Conservation (phyloP, 345 rosid species). For the Gossypium australe region DNA sequence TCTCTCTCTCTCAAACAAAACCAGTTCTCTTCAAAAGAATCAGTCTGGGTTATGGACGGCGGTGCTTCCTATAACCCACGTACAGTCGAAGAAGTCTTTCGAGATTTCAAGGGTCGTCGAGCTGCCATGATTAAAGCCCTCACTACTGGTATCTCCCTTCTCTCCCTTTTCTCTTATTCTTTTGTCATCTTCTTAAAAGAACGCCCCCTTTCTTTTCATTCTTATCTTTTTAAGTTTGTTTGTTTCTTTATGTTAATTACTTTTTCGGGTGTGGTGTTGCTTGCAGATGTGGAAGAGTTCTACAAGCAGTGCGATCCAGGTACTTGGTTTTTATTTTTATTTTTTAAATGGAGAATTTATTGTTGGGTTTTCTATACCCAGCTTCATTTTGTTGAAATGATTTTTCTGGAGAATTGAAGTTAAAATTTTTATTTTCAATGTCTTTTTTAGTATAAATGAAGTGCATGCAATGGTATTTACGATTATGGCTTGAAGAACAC, state of each 20-base stretch:
- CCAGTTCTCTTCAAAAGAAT: neutral
- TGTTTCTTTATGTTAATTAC: neutral
- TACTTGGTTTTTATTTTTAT: constrained; percentile 19
- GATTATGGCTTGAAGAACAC: neutral
- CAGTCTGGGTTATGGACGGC: constrained; percentile 36
- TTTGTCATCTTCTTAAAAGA: neutral
- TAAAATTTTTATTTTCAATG: neutral
- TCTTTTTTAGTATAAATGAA: neutral
- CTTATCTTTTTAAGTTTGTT: neutral
- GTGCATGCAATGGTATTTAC: neutral
- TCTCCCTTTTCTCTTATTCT: neutral
- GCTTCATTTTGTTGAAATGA: neutral
- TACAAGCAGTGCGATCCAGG: constrained; percentile 75
- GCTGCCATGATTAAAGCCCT: constrained; percentile 69
- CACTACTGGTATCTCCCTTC: constrained; percentile 32
- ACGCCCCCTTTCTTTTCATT: neutral
- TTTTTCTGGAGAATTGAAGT: neutral
- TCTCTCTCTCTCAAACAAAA: neutral
- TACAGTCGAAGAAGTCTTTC: constrained; percentile 65
- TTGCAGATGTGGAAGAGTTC: constrained; percentile 65
- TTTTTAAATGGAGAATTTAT: neutral
- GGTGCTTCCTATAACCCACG: constrained; percentile 57
- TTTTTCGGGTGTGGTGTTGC: constrained; percentile 7
- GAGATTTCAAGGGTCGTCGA: constrained; percentile 70
- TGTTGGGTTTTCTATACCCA: neutral